Evolutionary conservation across 164 flowering plant genomes (phyloP).

Genomic region (Vitis cinerea): DNA sequence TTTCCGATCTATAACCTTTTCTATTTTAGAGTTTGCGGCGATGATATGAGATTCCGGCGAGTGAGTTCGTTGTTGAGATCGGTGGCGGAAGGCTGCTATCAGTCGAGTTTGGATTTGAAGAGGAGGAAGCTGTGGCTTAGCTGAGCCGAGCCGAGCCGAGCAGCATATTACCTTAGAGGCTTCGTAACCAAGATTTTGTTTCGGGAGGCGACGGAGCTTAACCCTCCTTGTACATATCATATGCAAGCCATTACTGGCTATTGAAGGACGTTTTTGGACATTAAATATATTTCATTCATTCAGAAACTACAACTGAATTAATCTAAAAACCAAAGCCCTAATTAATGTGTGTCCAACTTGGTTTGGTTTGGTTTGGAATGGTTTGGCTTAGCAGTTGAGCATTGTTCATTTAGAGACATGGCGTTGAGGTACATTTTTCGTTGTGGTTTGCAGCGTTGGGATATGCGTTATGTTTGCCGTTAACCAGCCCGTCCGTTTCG

Average conservation of each 20-base stretch:
- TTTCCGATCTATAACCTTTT: neutral
- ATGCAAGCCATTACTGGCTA: conserved; percentile 6
- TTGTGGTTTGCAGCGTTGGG: neutral
- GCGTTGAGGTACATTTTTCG: too few relatives aligned
- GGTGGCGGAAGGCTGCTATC: too few relatives aligned
- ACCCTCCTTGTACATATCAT: conserved; percentile 17
- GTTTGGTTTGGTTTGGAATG: too few relatives aligned
- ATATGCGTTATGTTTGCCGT: conserved; percentile 1
- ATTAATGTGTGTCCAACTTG: neutral
- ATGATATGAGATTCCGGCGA: conserved; percentile 4
- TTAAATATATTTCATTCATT: neutral
- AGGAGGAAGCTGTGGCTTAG: too few relatives aligned
- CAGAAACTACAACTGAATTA: neutral
- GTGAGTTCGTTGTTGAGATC: too few relatives aligned
- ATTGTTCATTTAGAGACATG: too few relatives aligned
- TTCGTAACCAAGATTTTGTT: too few relatives aligned
- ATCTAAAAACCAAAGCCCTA: neutral
- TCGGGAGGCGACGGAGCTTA: neutral
- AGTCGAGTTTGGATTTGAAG: neutral
- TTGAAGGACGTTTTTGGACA: conserved; percentile 24
- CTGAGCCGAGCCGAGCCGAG: too few relatives aligned
- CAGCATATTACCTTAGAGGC: too few relatives aligned
- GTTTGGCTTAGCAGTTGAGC: neutral
- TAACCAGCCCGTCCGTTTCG: neutral
- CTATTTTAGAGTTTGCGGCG: neutral